These are phyloP conservation scores for Globisporangium ultimum DNA, from an alignment of 352 stramenopile genomes.

Conservation along the genomic window DNA sequence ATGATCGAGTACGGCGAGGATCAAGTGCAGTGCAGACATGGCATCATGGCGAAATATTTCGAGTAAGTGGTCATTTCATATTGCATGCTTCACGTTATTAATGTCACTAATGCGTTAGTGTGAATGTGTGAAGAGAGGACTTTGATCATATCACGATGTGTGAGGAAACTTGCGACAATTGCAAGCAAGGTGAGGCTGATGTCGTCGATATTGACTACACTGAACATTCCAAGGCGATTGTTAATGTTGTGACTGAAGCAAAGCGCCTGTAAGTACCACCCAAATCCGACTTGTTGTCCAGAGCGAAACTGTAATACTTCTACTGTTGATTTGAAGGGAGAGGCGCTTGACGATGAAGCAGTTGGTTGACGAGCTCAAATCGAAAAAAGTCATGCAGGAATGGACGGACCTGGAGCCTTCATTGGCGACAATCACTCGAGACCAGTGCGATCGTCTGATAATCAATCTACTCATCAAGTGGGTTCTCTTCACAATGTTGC, in stretches of 20 bases:
- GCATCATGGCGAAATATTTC: conserved; percentile 54
- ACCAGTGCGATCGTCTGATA: conserved; percentile 43
- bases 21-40: conserved; percentile 32
- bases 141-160: conserved; percentile 40
- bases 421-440: conserved; percentile 31
- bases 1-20: conserved; percentile 69
- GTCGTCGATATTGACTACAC: conserved; percentile 31
- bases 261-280: conserved; percentile 37
- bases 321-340: conserved; percentile 27
- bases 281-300: background rate
- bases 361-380: conserved; percentile 64
- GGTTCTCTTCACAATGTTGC: background rate
- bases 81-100: background rate
- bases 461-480: conserved; percentile 41
- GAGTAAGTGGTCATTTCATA: conserved; percentile 23
- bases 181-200: conserved; percentile 24
- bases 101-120: background rate
- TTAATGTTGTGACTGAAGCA: conserved; percentile 36
- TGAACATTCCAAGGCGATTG: conserved; percentile 48
- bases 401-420: conserved; percentile 30
- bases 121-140: conserved; percentile 23
- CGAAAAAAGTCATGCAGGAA: conserved; percentile 41
- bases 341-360: conserved; percentile 66
- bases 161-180: conserved; percentile 44
- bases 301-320: background rate